Percentiles rank a stretch among this genome's conserved stretches.
phyloP scores from a whole-genome alignment of 805 yeast species.

The Pichia gijzeniarum region DNA sequence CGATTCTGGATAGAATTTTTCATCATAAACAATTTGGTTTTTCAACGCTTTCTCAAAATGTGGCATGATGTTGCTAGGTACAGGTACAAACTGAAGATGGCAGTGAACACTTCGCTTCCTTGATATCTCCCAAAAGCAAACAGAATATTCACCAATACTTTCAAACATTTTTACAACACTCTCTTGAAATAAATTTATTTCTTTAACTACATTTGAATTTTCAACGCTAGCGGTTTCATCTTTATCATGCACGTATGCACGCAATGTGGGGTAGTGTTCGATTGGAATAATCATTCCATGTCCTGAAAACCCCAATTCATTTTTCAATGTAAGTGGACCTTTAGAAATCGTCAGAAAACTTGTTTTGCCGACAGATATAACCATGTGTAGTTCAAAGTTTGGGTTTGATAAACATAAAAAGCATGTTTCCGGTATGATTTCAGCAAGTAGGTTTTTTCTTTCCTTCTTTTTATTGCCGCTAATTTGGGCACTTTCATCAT shows the following conservation, averaged over 20 bases:
- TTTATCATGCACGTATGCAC: slow-evolving; percentile 22
- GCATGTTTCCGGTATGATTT: slow-evolving; percentile 52
- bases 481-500: background rate
- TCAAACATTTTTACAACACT: slow-evolving; percentile 46
- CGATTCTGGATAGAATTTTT: slow-evolving; percentile 37
- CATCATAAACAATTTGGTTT: slow-evolving; percentile 39
- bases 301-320: slow-evolving; percentile 52
- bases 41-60: slow-evolving; percentile 42
- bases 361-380: slow-evolving; percentile 62
- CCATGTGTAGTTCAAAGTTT: slow-evolving; percentile 69
- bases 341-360: slow-evolving; percentile 73
- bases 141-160: slow-evolving; percentile 34
- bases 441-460: too few relatives aligned
- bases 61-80: slow-evolving; percentile 33
- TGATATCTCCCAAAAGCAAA: slow-evolving; percentile 67
- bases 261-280: slow-evolving; percentile 51
- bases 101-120: slow-evolving; percentile 61
- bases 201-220: slow-evolving; percentile 35
- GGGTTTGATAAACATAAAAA: slow-evolving; percentile 84
- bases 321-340: slow-evolving; percentile 68
- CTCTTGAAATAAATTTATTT: slow-evolving; percentile 40
- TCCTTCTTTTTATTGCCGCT: background rate
- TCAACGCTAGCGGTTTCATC: slow-evolving; percentile 21
- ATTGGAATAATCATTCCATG: slow-evolving; percentile 80
- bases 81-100: slow-evolving; percentile 72